Evolutionary conservation across 1,284 basidiomycete species (phyloP), one percentile per base, ranked within the genome.

Genomic region (Rhizoctonia solani): DNA sequence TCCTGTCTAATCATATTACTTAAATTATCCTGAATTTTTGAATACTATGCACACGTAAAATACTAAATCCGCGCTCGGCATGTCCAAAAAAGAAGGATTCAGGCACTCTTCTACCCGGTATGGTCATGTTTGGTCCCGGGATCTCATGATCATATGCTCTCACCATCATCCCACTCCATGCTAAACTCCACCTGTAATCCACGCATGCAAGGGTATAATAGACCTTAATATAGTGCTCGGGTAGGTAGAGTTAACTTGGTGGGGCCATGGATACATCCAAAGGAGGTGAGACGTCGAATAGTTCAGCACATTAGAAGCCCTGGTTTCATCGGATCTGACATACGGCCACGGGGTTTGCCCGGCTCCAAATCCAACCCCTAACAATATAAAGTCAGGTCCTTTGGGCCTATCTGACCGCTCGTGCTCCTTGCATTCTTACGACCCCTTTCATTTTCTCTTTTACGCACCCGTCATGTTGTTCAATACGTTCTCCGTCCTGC

Each of bases 261-360:
- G 14, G 6, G 27, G 47, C 23, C 14, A 34, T 23, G 46, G 37
- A 34, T 25, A 50, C 42, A 61, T 44, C n/a, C 58, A 5, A 50
- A 65, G 49, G 30, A 37, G 47, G 47, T 25, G 44, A 34, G 59
- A 23, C 39, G 32, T 42, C 29, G 59, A 63, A 49, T 9, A 46
- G 44, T 21, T 50, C 34, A 65, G 21, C 32, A 39, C 47, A 14
- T 37, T 53, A 47, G 61, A 44, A 27, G 5, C 32, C 49, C 61
- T 41, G 61, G 39, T 39, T 13, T 32, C 46, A 25, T 23, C 58
- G 58, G 47, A 63, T 63, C 59, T 63, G 59, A 59, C 27, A 4
- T 59, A 30, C 21, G 44, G 6, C 50, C 61, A 65, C 50, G 61
- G 37, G 61, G 39, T 61, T 47, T 50, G 32, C 56, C 34, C 19